These are phyloP conservation scores for Ambrosia artemisiifolia DNA, from an alignment of 129 eudicot genomes.

Conservation along the genomic window DNA sequence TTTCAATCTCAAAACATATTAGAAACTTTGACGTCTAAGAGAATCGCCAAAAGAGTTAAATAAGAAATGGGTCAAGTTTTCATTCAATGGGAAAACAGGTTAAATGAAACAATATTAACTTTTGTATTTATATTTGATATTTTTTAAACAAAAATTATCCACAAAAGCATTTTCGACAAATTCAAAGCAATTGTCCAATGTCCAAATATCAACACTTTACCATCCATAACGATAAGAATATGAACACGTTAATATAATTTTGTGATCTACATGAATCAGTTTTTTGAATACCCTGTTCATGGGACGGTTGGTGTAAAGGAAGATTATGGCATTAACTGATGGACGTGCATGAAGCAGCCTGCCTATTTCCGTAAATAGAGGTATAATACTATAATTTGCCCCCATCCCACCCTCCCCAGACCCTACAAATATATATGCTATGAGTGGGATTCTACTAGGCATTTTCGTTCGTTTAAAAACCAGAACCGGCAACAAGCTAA, in stretches of 20 bases:
- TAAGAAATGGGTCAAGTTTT: not conserved
- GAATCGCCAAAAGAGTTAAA: not conserved
- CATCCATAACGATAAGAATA: not conserved
- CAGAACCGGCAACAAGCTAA: not conserved
- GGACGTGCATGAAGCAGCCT: too few species aligned
- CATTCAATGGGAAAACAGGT: not conserved
- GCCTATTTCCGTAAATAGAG: too few species aligned
- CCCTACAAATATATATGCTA: too few species aligned
- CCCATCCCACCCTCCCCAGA: too few species aligned
- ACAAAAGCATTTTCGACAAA: not conserved
- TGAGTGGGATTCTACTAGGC: too few species aligned
- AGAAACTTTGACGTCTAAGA: not conserved
- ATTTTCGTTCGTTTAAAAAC: too few species aligned
- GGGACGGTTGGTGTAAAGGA: too few species aligned
- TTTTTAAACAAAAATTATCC: not conserved
- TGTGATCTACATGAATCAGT: too few species aligned
- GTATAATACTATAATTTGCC: too few species aligned
- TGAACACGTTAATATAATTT: too few species aligned
- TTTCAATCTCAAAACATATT: conserved; percentile 7
- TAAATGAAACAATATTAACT: not conserved
- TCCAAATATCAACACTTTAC: not conserved
- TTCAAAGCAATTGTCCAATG: not conserved
- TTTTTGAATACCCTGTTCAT: too few species aligned
- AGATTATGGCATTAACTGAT: too few species aligned
- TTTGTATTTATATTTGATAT: not conserved